These are phyloP conservation scores for Chlorella sp. DNA, from an alignment of 139 green algal genomes.

Conservation along the genomic window DNA sequence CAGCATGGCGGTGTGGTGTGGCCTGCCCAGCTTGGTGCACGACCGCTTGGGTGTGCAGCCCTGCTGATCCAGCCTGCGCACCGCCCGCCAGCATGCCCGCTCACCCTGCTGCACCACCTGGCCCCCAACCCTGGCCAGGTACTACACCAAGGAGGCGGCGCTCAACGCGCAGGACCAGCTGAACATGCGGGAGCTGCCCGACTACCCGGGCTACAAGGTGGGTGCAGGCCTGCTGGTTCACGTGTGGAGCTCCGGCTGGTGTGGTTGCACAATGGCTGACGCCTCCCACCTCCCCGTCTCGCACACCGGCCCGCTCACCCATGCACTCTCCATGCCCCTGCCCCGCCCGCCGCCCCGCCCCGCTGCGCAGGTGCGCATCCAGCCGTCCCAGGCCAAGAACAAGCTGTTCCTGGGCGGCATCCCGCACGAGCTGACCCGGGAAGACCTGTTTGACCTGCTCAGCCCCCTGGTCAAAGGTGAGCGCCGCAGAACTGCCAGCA, in stretches of 20 bases:
- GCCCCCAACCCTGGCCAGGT: conserved; percentile 4
- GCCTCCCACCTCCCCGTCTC: no score
- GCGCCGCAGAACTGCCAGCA: neutral
- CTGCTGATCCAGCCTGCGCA: no score
- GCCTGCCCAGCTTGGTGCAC: no score
- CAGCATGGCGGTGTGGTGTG: no score
- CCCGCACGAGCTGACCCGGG: conserved; percentile 70
- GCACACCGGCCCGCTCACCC: no score
- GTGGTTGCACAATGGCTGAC: no score
- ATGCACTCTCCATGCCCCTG: no score
- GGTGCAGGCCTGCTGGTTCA: no score
- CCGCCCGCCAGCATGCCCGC: no score
- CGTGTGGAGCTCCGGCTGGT: no score
- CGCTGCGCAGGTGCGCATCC: conserved; percentile 58
- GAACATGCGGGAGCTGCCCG: conserved; percentile 61
- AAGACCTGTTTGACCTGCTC: conserved; percentile 51
- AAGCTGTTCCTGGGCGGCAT: conserved; percentile 90
- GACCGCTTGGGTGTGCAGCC: no score
- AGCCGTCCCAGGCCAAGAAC: conserved; percentile 82
- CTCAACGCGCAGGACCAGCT: conserved; percentile 67
- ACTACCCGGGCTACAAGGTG: conserved; percentile 70
- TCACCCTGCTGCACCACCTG: no score
- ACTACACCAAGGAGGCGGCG: conserved; percentile 54
- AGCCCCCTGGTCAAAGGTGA: conserved; percentile 46
- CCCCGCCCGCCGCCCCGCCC: neutral